Evolutionary conservation across 208 protist species (phyloP), one percentile per base, ranked within the genome.

Genomic region (Crithidia bombi): DNA sequence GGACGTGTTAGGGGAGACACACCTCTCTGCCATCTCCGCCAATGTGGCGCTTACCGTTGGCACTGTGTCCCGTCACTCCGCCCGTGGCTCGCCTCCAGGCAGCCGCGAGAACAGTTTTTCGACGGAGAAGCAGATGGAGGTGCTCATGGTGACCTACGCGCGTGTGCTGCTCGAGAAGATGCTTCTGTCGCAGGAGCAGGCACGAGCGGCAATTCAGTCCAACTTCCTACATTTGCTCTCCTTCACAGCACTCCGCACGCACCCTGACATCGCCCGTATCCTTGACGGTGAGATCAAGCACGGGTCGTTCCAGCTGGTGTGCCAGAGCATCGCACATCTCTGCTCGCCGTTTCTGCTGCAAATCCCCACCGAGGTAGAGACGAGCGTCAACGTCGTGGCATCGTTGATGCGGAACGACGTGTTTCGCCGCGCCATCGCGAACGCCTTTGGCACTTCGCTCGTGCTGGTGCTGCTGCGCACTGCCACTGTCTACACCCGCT

Each of bases 71-170:
- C 72, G 69, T 39, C 72, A 83, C 63, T 75, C 64, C 12, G 38
- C 58, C 2, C 69, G 76, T 10, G 51, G 43, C n/a, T 50, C 46
- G 4, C 25, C 46, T 0, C 19, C 49, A 15, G 39, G 47, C 28
- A 71, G 35, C 19, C 64, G 52, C 46, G 80, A 86, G 17, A 57
- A 32, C 36, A 79, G 73, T 62, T 32, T 79, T 1, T 65, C 51
- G 2, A 43, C 80, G 12, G 75, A 86, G 30, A 87, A 84, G 66
- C 87, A 93, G 58, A 87, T 93, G 75, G 81, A 85, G 47, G 73
- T 74, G 19, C 78, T 88, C n/a, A 89, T 96, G 50, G 81, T 93
- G 26, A 83, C 55, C 35, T 96, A 91, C 75, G 85, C 91, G 25
- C 76, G 87, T 23, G 71, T 93, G 54, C 78, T 96, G 28, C 69